phyloP scores from a whole-genome alignment of 2,329 filamentous ascomycete genomes.

The Monascus ruber region DNA sequence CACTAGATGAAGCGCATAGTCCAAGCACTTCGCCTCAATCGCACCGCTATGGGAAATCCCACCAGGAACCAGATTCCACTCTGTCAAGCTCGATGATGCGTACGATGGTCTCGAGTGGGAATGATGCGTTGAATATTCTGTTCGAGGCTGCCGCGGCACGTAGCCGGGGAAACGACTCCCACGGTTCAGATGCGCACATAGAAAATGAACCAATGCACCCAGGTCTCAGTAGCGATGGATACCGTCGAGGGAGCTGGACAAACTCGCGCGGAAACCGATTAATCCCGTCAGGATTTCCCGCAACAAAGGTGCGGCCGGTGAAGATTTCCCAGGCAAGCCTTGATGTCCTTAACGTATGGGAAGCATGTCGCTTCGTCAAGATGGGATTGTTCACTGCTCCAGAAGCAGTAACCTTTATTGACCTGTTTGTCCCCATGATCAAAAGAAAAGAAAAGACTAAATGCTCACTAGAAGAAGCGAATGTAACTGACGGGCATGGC shows the following conservation, averaged over 20 bases:
- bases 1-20: neutral
- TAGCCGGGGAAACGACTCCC: constrained; percentile 27
- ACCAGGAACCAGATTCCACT: constrained; percentile 17
- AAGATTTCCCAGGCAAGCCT: constrained; percentile 17
- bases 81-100: constrained; percentile 30
- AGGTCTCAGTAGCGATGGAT: constrained; percentile 2
- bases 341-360: constrained; percentile 36
- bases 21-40: constrained; percentile 1
- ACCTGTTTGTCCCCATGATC: constrained; percentile 26
- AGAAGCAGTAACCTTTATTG: constrained; percentile 43
- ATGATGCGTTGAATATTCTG: constrained; percentile 42
- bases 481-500: neutral
- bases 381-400: constrained; percentile 47
- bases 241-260: constrained; percentile 6
- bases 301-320: constrained; percentile 14
- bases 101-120: constrained; percentile 41
- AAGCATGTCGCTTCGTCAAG: constrained; percentile 41
- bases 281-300: constrained; percentile 9
- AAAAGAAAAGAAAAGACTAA: too few relatives aligned
- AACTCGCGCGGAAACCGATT: constrained; percentile 7
- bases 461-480: neutral
- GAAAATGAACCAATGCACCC: constrained; percentile 11
- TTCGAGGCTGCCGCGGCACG: constrained; percentile 39
- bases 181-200: constrained; percentile 13
- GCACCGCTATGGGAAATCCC: constrained; percentile 4